Conservation (phyloP, 768 basidiomycete genomes). For the Phylloporus arenicola region DNA sequence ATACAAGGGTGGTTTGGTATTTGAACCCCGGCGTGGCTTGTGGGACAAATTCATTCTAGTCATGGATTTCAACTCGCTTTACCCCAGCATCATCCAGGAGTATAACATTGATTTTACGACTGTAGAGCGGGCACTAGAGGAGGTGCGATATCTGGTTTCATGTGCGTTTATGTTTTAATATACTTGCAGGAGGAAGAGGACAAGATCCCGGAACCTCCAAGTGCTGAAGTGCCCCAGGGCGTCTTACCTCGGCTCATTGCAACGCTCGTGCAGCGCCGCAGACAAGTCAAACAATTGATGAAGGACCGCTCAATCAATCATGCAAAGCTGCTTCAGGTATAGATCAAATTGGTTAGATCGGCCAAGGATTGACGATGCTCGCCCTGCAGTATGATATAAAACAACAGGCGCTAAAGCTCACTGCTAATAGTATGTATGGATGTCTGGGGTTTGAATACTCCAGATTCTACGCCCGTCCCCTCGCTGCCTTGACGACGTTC, state of each 20-base stretch:
- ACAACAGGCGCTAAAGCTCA: conserved; percentile 94
- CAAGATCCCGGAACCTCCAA: conserved; percentile 84
- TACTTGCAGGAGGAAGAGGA: conserved; percentile 57
- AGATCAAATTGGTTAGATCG: neutral
- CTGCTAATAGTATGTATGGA: conserved; percentile 99
- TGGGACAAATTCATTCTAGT: conserved; percentile 97
- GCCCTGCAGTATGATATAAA: conserved; percentile 83
- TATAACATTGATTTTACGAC: conserved; percentile 99
- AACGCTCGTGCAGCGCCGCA: conserved; percentile 86
- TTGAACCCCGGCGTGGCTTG: conserved; percentile 90
- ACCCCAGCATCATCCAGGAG: conserved; percentile 99
- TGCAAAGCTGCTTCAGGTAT: conserved; percentile 80
- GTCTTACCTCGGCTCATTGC: conserved; percentile 96
- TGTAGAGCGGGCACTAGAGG: conserved; percentile 63
- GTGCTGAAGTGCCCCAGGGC: conserved; percentile 65
- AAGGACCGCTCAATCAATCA: conserved; percentile 72
- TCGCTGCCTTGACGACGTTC: conserved; percentile 96
- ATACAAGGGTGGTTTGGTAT: conserved; percentile 97
- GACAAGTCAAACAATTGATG: conserved; percentile 91
- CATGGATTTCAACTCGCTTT: conserved; percentile 99
- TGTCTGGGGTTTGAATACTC: conserved; percentile 98
- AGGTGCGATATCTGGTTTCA: conserved; percentile 33
- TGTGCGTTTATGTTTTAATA: neutral
- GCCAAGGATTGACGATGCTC: neutral
- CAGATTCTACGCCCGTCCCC: conserved; percentile 90